These are phyloP conservation scores for Pseudocercospora fijiensis DNA, from an alignment of 2,329 filamentous ascomycete genomes.

Conservation along the genomic window DNA sequence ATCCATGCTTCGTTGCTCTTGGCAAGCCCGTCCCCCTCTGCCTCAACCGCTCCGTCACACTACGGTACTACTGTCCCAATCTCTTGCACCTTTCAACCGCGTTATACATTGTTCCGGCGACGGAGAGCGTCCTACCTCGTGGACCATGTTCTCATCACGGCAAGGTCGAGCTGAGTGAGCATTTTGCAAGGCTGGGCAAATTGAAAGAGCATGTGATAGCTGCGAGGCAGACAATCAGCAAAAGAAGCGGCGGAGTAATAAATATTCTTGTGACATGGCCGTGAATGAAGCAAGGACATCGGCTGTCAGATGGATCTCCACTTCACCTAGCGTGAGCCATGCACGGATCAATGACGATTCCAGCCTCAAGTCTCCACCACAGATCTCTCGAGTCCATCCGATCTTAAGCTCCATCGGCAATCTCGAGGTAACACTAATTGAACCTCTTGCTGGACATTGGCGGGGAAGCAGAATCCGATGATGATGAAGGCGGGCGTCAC, in stretches of 20 bases:
- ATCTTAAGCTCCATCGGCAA: background rate
- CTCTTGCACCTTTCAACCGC: background rate
- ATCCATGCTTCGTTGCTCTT: background rate
- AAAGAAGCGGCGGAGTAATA: no score
- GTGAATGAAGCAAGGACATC: background rate
- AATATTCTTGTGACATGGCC: background rate
- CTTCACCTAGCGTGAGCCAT: no score
- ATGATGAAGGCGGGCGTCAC: constrained; percentile 2
- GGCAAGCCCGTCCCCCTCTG: no score
- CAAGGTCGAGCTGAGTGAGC: no score
- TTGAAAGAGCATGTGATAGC: no score
- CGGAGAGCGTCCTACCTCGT: background rate
- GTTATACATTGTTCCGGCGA: background rate
- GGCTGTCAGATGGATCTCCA: background rate
- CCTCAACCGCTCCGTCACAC: background rate
- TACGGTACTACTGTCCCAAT: background rate
- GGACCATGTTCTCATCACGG: background rate
- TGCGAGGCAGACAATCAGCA: no score
- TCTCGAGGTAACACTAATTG: constrained; percentile 1
- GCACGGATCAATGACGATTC: background rate
- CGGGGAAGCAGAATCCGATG: background rate
- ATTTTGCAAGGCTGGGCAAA: no score
- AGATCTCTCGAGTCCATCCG: background rate
- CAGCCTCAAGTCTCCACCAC: background rate
- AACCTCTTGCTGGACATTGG: background rate